A percentile compares a stretch with the other conserved stretches of the same genome.
Conservation (phyloP, 140 eudicot genomes). For the Anethum foeniculum region DNA sequence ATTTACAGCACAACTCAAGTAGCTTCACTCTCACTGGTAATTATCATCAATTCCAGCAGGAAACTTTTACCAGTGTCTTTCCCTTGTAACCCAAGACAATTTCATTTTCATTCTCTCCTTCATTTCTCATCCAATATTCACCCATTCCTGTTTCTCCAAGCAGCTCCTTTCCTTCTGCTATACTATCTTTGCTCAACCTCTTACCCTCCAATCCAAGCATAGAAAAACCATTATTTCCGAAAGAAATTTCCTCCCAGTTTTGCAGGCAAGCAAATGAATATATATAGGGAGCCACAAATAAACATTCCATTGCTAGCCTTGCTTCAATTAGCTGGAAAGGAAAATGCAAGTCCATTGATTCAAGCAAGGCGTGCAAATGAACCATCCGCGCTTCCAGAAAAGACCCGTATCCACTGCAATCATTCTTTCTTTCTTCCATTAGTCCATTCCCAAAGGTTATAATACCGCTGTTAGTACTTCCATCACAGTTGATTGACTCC, state of each 20-base stretch:
- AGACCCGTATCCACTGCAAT: conserved; percentile 3
- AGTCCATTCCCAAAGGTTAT: conserved; percentile 13
- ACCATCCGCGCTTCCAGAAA: conserved; percentile 15
- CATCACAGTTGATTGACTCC: background rate
- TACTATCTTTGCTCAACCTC: conserved; percentile 12
- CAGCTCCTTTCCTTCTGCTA: conserved; percentile 18
- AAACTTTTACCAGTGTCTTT: conserved; percentile 14
- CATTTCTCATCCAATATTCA: conserved; percentile 3
- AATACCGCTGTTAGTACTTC: conserved; percentile 10
- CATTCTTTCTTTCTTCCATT: conserved; percentile 1
- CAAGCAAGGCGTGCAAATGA: conserved; percentile 11
- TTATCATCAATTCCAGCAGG: conserved; percentile 10
- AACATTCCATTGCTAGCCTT: conserved; percentile 19
- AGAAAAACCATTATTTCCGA: background rate
- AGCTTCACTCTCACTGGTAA: background rate
- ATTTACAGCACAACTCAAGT: background rate
- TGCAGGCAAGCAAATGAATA: conserved; percentile 14
- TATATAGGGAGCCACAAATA: conserved; percentile 19
- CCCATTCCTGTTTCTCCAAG: conserved; percentile 11
- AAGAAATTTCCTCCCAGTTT: conserved; percentile 11
- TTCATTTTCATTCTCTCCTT: conserved; percentile 10
- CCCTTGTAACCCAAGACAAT: conserved; percentile 15
- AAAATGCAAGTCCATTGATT: conserved; percentile 18
- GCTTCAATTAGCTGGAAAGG: conserved; percentile 12
- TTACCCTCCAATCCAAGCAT: background rate